Evolutionary conservation across 352 stramenopile species (phyloP), one percentile per base, ranked within the genome.

Genomic region (Lagenidium sp.): DNA sequence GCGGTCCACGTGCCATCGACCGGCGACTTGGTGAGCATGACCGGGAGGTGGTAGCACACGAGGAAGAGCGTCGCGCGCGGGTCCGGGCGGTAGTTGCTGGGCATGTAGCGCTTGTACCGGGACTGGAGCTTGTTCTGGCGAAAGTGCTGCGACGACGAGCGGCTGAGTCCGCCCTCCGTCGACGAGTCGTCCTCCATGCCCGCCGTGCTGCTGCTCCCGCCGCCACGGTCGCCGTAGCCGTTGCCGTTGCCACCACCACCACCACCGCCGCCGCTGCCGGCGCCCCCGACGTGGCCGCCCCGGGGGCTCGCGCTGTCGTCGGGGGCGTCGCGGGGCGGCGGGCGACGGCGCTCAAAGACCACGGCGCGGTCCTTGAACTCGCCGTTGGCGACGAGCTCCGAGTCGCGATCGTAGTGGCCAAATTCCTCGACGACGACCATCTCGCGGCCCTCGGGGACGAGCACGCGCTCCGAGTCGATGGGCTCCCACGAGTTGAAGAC

Each of bases 11-110:
- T 71, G 0, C 81, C 78, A 16, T 80, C 67, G 3, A 48, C 47
- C 0, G 53, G 41, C 12, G 75, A 82, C 48, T 91, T 93, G 31
- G 50, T 68, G 2, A 97, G 59, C 30, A 86, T 85, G 29, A 98
- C 79, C 0, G 92, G 92, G 44, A 98, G 46, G 50, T 98, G 88
- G 49, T 96, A 98, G 47, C 87, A 97, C 25, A 97, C 82, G 28
- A 97, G 63, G 29, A 92, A 95, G 18, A 97, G 57, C 54, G 77
- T 89, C 11, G 73, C 55, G 6, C 63, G 57, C 0, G 61, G 58
- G 26, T 78, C 67, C 4, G 79, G 68, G 25, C 65, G 69, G 45
- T 79, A 91, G 44, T 74, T 90, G 1, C 71, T 77, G 19, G 81
- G 62, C 44, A 80, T 67, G 62, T 90, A 85, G 13, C 81, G 56